Evolutionary conservation across 2,329 filamentous ascomycete genomes (phyloP).

Genomic region (Cladosporium sp.): DNA sequence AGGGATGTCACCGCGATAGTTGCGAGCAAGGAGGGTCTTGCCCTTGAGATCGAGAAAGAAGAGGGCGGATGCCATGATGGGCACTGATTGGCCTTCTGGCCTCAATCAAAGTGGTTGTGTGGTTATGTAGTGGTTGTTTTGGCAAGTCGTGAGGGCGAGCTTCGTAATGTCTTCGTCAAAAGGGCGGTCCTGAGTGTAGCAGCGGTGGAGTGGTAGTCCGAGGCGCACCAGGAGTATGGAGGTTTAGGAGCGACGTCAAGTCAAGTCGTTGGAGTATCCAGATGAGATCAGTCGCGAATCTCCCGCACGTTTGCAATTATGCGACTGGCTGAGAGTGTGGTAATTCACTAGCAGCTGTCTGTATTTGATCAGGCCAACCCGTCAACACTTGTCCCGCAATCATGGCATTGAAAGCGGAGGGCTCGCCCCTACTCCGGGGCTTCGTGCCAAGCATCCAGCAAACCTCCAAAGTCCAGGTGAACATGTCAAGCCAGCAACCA

Average conservation of each 20-base stretch:
- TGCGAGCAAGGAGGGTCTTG: slow-evolving; percentile 98
- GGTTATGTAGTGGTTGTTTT: neutral
- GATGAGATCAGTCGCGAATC: too few species aligned
- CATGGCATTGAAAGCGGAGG: slow-evolving; percentile 1
- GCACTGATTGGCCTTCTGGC: slow-evolving; percentile 2
- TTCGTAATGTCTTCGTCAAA: slow-evolving; percentile 7
- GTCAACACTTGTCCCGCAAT: slow-evolving; percentile 14
- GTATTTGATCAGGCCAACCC: too few species aligned
- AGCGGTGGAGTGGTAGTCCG: slow-evolving; percentile 1
- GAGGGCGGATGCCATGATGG: slow-evolving; percentile 85
- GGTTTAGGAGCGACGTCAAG: too few species aligned
- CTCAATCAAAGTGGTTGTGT: neutral
- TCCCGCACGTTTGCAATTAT: too few species aligned
- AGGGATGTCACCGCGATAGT: slow-evolving; percentile 96
- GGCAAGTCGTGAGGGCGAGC: neutral
- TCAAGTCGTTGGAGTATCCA: too few species aligned
- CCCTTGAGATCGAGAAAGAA: slow-evolving; percentile 99
- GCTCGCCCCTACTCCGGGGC: neutral
- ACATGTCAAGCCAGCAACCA: too few species aligned
- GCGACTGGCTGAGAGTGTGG: slow-evolving; percentile 2
- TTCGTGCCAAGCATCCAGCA: slow-evolving; percentile 11
- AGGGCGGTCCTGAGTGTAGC: slow-evolving; percentile 8
- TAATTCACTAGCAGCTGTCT: too few species aligned
- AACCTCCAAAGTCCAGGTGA: neutral
- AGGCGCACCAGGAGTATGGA: neutral